phyloP scores from a whole-genome alignment of 192 early-diverging fungal species.

The Backusella tuberculispora region DNA sequence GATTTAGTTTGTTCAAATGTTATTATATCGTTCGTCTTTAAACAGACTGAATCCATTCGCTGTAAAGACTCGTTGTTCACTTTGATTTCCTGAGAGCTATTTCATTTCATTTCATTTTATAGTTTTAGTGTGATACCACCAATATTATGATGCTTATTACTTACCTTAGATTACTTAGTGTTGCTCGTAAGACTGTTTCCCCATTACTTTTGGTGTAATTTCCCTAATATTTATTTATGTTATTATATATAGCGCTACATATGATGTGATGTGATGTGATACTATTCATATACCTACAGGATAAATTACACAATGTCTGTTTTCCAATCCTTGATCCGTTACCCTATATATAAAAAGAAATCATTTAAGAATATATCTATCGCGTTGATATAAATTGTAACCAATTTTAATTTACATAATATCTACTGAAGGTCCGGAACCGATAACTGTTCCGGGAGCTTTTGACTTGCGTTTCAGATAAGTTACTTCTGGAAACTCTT shows the following conservation, averaged over 20 bases:
- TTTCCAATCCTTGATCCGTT: not conserved
- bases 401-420: not conserved
- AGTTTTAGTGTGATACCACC: too few species aligned
- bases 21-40: not conserved
- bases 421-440: not conserved
- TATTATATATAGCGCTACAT: not conserved
- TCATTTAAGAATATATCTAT: not conserved
- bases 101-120: not conserved
- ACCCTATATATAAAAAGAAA: not conserved
- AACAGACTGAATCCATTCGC: not conserved
- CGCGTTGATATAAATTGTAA: not conserved
- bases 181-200: not conserved
- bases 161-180: not conserved
- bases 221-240: not conserved
- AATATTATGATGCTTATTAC: not conserved
- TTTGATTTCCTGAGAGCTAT: conserved; percentile 9
- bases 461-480: conserved; percentile 2
- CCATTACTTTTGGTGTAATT: not conserved
- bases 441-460: not conserved
- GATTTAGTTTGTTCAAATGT: not conserved
- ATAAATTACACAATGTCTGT: not conserved
- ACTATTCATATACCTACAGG: not conserved
- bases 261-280: not conserved
- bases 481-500: not conserved
- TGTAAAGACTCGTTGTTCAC: not conserved